Conservation (phyloP, 805 yeast species). For the Candida insectalens region DNA sequence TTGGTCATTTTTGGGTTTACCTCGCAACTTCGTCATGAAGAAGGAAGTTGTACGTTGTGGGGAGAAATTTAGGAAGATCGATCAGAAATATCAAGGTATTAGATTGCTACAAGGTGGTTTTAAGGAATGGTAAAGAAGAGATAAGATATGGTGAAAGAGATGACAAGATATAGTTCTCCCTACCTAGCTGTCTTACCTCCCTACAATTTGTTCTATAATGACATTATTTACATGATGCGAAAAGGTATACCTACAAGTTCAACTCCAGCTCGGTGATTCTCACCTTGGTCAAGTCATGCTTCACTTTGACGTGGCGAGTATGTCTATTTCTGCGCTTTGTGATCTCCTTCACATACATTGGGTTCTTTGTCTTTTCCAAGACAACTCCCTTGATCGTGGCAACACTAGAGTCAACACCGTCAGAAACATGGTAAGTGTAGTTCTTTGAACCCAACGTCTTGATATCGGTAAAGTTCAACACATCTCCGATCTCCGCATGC, state of each 20-base stretch:
- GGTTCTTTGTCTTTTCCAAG: slow-evolving; percentile 76
- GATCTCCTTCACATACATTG: slow-evolving; percentile 60
- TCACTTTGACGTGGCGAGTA: slow-evolving; percentile 51
- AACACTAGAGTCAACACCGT: slow-evolving; percentile 41
- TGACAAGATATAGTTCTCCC: too few relatives aligned
- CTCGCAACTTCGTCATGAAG: background rate
- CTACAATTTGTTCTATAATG: too few relatives aligned
- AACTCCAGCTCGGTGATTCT: slow-evolving; percentile 66
- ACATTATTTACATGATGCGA: too few relatives aligned
- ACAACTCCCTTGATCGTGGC: slow-evolving; percentile 68
- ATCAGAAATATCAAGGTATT: too few relatives aligned
- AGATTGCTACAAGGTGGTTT: too few relatives aligned
- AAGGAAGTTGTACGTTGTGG: too few relatives aligned
- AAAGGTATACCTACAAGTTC: slow-evolving; percentile 14
- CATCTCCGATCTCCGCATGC: slow-evolving; percentile 76
- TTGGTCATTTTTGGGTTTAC: slow-evolving; percentile 8
- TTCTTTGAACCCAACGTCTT: slow-evolving; percentile 79
- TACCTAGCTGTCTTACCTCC: too few relatives aligned
- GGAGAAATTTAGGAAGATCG: too few relatives aligned
- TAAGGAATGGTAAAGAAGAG: too few relatives aligned
- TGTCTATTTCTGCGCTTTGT: slow-evolving; percentile 78
- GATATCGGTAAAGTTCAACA: slow-evolving; percentile 63
- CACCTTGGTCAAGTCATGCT: slow-evolving; percentile 69
- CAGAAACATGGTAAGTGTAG: slow-evolving; percentile 49
- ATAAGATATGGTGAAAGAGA: too few relatives aligned